Evolutionary conservation across 345 rosid species (phyloP), one percentile per base, ranked within the genome.

Genomic region (Citrus hindsii): DNA sequence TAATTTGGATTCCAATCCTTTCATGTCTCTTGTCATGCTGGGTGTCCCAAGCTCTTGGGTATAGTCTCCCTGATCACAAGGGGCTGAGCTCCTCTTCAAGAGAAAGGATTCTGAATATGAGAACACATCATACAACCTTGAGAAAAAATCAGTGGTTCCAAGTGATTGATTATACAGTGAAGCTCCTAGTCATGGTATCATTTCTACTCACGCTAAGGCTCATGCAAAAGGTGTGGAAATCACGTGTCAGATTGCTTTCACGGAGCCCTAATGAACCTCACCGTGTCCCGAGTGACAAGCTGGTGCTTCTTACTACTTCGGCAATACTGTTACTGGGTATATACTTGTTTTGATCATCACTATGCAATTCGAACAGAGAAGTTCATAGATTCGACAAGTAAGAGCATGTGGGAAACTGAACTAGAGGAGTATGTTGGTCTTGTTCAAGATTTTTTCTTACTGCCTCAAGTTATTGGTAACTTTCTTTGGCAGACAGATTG

Each of bases 21-120:
- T 87, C 69, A 78, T 90, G 55, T 94, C 97, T 42, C 90, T 94
- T 74, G 98, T 94, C 51, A 91, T 91, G 94, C 87, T 94, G 0
- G 97, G 97, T 18, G 91, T 88, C 82, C n/a, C 98, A 94, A 84
- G 98, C 92, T 65, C 84, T 94, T 2, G 97, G 98, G 37, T 91
- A 90, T 75, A 86, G 96, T 81, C 86, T 90, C 96, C 10, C 84
- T 94, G 76, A 91, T 94, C 79, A 92, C 97, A n/a, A 0, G 96
- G 97, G 32, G 93, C 94, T 2, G 97, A 77, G 93, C 97, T 72
- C n/a, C 83, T 94, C 81, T 91, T 92, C 78, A 91, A 82, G 85
- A 85, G 86, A 77, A 80, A 73, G 51, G 86, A 87, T 80, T 83
- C 91, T 19, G 83, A 84, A 68, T 84, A 85, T 18, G 90, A 84